Percentiles rank a stretch among this genome's conserved stretches.
Evolutionary conservation across 176 grass and related monocot species (phyloP).

Genomic region (Chloris gayana): DNA sequence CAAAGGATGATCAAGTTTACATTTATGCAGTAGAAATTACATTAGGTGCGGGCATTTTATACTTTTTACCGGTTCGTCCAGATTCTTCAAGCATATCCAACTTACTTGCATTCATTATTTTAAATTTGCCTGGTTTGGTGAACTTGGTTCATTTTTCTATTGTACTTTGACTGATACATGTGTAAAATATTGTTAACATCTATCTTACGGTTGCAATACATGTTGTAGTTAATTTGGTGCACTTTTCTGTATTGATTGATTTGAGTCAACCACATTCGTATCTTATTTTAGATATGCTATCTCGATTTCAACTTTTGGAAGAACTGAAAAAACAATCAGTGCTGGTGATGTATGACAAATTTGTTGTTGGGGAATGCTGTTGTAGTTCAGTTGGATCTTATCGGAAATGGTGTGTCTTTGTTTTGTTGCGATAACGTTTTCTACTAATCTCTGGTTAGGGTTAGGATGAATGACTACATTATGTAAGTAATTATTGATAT

Average conservation of each 20-base stretch:
- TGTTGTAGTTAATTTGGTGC: neutral
- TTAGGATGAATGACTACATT: no score
- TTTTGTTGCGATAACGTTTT: no score
- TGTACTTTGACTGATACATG: neutral
- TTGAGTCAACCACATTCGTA: neutral
- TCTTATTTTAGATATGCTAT: neutral
- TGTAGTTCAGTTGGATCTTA: no score
- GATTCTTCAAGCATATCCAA: neutral
- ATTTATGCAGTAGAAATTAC: no score
- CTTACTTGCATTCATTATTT: neutral
- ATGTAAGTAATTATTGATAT: no score
- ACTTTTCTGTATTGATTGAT: neutral
- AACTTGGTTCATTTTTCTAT: neutral
- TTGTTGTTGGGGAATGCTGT: no score
- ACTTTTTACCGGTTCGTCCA: no score
- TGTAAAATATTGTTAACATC: neutral
- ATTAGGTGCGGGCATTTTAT: no score
- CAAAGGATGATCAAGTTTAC: no score
- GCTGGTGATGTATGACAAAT: neutral
- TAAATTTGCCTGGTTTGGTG: neutral
- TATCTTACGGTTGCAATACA: neutral
- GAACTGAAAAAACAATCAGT: neutral
- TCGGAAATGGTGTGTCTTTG: no score
- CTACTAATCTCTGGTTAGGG: no score
- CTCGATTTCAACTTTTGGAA: neutral